Evolutionary conservation across 345 rosid species (phyloP).

Genomic region (Linum tenue): DNA sequence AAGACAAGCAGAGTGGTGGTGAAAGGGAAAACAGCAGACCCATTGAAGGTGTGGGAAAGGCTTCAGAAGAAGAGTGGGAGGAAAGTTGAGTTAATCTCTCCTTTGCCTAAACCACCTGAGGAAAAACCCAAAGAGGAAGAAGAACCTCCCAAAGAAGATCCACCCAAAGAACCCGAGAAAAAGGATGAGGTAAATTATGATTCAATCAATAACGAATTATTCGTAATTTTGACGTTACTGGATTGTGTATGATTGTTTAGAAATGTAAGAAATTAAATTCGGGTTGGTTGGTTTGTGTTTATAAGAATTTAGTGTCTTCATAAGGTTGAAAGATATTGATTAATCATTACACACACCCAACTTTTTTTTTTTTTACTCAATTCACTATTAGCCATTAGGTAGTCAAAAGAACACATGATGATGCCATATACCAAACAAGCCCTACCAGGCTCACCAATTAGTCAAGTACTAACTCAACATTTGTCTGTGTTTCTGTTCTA

Average conservation of each 20-base stretch:
- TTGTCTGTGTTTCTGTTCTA: neutral
- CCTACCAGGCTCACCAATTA: neutral
- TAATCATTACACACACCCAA: too few relatives aligned
- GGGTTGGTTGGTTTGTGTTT: too few relatives aligned
- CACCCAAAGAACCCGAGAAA: constrained; percentile 12
- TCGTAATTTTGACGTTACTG: too few relatives aligned
- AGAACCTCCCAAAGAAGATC: constrained; percentile 28
- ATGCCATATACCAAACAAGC: neutral
- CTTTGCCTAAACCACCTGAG: constrained; percentile 46
- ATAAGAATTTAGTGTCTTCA: too few relatives aligned
- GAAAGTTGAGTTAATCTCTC: constrained; percentile 61
- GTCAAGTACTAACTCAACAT: neutral
- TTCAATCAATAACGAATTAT: too few relatives aligned
- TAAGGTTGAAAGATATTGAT: too few relatives aligned
- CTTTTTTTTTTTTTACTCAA: too few relatives aligned
- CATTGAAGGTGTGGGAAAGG: constrained; percentile 48
- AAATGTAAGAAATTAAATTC: too few relatives aligned
- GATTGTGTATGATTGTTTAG: too few relatives aligned
- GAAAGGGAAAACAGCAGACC: constrained; percentile 62
- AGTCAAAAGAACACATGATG: neutral
- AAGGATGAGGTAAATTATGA: constrained; percentile 42
- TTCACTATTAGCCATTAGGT: neutral
- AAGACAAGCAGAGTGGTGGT: constrained; percentile 62
- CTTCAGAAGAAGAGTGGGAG: constrained; percentile 57
- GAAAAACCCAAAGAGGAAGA: constrained; percentile 22